Evolutionary conservation across 208 protist species (phyloP), one percentile per base, ranked within the genome.

Genomic region (Vickermania spadyakhi): DNA sequence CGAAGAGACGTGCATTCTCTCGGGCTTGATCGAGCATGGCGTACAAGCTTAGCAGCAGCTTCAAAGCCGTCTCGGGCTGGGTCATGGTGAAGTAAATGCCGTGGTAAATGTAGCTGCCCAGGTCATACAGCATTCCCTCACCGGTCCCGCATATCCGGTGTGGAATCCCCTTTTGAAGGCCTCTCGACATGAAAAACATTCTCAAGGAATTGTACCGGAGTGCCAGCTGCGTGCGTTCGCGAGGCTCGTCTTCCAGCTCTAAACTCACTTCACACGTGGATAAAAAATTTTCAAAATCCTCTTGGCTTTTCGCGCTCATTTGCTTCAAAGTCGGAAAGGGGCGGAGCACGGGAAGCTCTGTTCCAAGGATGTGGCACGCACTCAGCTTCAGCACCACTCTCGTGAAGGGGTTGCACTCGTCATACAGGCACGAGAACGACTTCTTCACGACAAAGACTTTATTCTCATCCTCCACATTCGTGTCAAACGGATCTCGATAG

Each of bases 41-140:
- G 56, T 89, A 79, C 36, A 96, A 60, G 61, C 81, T 83, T 31
- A 78, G 69, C 50, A 96, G 68, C 42, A 96, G 65, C 4, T 31
- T 64, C 54, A 93, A 66, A 31, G 81, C 86, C 18, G 60, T 66
- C 0, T 58, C 26, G 7, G 89, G 89, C 36, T 75, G 74, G 0
- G 78, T 91, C 27, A 92, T 58, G n/a, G 73, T 82, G 67, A 86
- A 96, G 71, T 86, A 96, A 27, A 93, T 77, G 22, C 86, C 86
- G 60, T 88, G 81, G 60, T 81, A 93, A 25, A 96, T 55, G 68
- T 93, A 96, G 52, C 91, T 71, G 23, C 73, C 72, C 28, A 96
- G 72, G 64, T 88, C 74, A 58, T 79, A 90, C 60, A 79, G 72
- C 26, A 96, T 50, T 14, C 75, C 86, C 36, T 78, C 74, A 26